Base-by-base conservation (phyloP, 1,284 basidiomycete genomes). In the Moesziomyces sp. region DNA sequence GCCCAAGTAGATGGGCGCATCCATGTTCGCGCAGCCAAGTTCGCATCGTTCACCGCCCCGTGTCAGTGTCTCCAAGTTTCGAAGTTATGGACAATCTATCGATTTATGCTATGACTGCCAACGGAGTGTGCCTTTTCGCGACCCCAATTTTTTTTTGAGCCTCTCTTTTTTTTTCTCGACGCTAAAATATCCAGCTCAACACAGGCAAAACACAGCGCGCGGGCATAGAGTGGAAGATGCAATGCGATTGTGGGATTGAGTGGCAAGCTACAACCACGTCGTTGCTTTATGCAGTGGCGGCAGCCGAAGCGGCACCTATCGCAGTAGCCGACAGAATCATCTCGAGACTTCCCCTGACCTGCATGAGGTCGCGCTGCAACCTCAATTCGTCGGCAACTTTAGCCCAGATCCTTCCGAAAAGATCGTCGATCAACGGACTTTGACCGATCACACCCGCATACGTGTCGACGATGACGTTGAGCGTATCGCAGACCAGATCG, bases 361-460 rank as follows among this genome's bases (percentile, higher is more conserved):
- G 91, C 78, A 91, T 87, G 52, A 99, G 85, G 80, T 97, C 93
- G 65, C 89, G 89, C 85, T 98, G 94, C 85, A 99, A 93, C n/a
- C 89, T 88, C 51, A 98, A 86, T 84, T 99, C 97, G 45, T 91
- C 89, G 34, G 89, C 86, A 3, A 98, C 88, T 80, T 95, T 94
- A 79, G 90, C 91, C 65, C 90, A 90, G 51, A 99, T 87, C 51
- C 91, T 90, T 21, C 92, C 87, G 76, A 99, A 91, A 35, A 97
- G 87, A 46, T 81, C 77, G 85, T 99, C 97, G 58, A 99, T 92
- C 49, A 96, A 86, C 0, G 94, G 93, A 28, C 94, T 96, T 84
- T 97, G 94, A 1, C 96, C 96, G 18, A 99, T 87, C 19, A 97
- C 91, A 2, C 92, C 89, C 0, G 89, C 88, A 83, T 99, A 99